Evolutionary conservation across 805 yeast genomes (phyloP).

Genomic region (Lipomyces orientalis): DNA sequence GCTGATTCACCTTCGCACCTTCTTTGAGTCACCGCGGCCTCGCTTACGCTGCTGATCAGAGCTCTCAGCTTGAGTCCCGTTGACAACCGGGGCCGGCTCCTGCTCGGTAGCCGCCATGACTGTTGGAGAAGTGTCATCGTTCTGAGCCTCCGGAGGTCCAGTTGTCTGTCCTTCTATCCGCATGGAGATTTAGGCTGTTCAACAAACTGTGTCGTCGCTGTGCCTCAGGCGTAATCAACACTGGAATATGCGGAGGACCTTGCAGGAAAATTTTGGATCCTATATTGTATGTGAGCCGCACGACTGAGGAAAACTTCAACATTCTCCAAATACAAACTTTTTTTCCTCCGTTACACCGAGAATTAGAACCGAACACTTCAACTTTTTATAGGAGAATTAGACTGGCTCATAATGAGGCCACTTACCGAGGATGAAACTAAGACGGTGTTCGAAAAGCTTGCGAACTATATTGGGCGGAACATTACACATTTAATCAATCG

Average conservation of each 20-base stretch:
- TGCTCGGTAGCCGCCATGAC: not conserved
- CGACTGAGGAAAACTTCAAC: not conserved
- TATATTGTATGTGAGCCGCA: not conserved
- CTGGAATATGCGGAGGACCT: not conserved
- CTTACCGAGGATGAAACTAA: constrained; percentile 96
- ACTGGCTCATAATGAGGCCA: constrained; percentile 70
- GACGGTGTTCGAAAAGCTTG: constrained; percentile 92
- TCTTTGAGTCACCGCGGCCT: constrained; percentile 14
- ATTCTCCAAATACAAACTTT: not conserved
- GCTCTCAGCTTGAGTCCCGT: not conserved
- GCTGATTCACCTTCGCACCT: constrained; percentile 32
- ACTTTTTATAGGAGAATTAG: too few species aligned
- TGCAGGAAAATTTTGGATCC: not conserved
- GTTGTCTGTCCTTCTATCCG: not conserved
- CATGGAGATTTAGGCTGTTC: not conserved
- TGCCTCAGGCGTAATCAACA: not conserved
- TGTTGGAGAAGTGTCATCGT: not conserved
- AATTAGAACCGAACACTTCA: too few species aligned
- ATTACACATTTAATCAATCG: constrained; percentile 86
- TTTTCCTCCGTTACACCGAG: not conserved
- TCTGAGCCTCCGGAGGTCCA: not conserved
- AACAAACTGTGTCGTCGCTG: not conserved
- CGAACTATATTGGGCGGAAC: constrained; percentile 96
- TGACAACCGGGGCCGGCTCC: not conserved
- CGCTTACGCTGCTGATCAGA: not conserved